Conservation (phyloP, 192 early-diverging fungal genomes). For the Backusella tuberculispora region DNA sequence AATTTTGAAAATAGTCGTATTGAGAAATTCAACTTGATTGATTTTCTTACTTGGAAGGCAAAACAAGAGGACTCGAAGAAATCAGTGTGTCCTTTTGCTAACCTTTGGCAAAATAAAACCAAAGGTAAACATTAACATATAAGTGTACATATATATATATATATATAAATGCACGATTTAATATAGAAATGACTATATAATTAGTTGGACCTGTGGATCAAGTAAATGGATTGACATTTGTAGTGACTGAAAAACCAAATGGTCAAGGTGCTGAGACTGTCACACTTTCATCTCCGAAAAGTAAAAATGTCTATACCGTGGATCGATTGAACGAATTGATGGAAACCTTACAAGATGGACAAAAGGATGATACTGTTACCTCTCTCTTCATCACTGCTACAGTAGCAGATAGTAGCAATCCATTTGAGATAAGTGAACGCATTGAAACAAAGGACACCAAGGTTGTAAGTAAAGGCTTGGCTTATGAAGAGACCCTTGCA, state of each 20-base stretch:
- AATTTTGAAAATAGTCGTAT: slow-evolving; percentile 37
- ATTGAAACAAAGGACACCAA: slow-evolving; percentile 51
- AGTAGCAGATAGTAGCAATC: slow-evolving; percentile 24
- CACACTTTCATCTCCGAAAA: slow-evolving; percentile 47
- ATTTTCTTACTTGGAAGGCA: slow-evolving; percentile 48
- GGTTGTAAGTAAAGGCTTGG: slow-evolving; percentile 44
- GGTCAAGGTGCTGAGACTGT: slow-evolving; percentile 38
- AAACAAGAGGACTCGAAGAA: slow-evolving; percentile 44
- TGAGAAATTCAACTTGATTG: slow-evolving; percentile 47
- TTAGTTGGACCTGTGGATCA: slow-evolving; percentile 16
- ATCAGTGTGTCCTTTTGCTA: slow-evolving; percentile 56
- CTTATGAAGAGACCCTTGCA: slow-evolving; percentile 26
- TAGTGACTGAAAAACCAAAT: slow-evolving; percentile 20
- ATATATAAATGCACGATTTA: not conserved
- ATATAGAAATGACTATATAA: slow-evolving; percentile 27
- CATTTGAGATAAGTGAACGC: slow-evolving; percentile 34
- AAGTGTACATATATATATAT: not conserved
- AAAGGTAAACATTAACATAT: slow-evolving; percentile 25
- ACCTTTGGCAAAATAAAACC: slow-evolving; percentile 58
- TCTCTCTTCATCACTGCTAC: slow-evolving; percentile 43
- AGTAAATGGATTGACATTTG: slow-evolving; percentile 17
- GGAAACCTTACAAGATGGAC: slow-evolving; percentile 23
- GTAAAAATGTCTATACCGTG: slow-evolving; percentile 42
- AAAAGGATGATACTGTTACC: slow-evolving; percentile 29
- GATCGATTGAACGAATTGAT: slow-evolving; percentile 42